A percentile compares a stretch with the other conserved stretches of the same genome.
These are phyloP conservation scores for Martiniozyma abietophila DNA, from an alignment of 805 yeast genomes.

Conservation along the genomic window DNA sequence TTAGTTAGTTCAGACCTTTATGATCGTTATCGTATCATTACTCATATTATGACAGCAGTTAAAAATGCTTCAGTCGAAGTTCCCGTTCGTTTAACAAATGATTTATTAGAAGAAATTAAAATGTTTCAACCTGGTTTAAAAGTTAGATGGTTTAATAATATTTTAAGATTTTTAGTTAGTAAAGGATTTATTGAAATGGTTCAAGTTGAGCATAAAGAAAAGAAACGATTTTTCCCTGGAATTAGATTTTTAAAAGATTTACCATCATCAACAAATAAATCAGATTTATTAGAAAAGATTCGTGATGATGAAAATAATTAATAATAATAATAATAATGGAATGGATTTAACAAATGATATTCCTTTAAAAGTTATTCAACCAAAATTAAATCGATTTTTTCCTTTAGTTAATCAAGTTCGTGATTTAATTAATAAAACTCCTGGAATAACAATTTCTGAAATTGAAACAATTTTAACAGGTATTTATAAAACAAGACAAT, in stretches of 20 bases:
- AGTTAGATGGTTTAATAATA: conserved; percentile 30
- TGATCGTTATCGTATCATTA: conserved; percentile 16
- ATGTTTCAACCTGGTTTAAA: conserved; percentile 32
- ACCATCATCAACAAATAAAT: conserved; percentile 11
- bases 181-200: conserved; percentile 16
- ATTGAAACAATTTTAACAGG: conserved; percentile 46
- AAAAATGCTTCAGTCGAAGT: conserved; percentile 44
- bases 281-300: conserved; percentile 9
- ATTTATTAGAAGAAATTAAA: conserved; percentile 50
- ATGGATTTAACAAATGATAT: conserved; percentile 14
- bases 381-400: conserved; percentile 30
- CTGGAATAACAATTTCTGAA: conserved; percentile 56
- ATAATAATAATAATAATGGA: conserved; percentile 29
- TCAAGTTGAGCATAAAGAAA: conserved; percentile 19
- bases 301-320: conserved; percentile 11
- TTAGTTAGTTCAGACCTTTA: no score
- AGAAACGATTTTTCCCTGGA: conserved; percentile 18
- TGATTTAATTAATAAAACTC: conserved; percentile 31
- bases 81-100: conserved; percentile 49
- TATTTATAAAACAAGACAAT: conserved; percentile 10
- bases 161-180: conserved; percentile 42
- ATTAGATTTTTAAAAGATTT: conserved; percentile 18
- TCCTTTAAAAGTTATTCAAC: conserved; percentile 17
- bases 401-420: conserved; percentile 61
- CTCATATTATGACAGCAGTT: conserved; percentile 36